Evolutionary conservation across 2,329 filamentous ascomycete species (phyloP).

Genomic region (Blumeria hordei): DNA sequence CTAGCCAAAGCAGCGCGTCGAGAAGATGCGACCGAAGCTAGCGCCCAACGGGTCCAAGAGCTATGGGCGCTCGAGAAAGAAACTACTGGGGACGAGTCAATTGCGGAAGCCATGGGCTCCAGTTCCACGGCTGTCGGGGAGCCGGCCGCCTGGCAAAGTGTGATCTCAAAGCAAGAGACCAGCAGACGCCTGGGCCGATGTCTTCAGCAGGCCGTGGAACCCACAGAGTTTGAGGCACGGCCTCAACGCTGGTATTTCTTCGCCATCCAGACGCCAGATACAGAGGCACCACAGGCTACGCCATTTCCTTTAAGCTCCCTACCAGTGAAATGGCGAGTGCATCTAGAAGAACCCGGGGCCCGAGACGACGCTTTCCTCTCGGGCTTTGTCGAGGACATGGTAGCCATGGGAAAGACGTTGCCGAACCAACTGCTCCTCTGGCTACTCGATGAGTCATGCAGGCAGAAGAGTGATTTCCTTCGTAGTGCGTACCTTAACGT

Average conservation of each 20-base stretch:
- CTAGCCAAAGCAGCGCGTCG: slow-evolving; percentile 33
- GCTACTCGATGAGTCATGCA: slow-evolving; percentile 34
- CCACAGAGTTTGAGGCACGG: slow-evolving; percentile 31
- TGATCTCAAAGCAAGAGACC: slow-evolving; percentile 17
- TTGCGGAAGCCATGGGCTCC: background rate
- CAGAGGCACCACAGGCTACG: slow-evolving; percentile 4
- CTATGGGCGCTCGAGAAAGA: slow-evolving; percentile 6
- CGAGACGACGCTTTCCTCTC: slow-evolving; percentile 36
- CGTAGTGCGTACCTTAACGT: slow-evolving; percentile 33
- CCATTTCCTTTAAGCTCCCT: slow-evolving; percentile 10
- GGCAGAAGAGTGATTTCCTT: slow-evolving; percentile 29
- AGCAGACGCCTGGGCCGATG: slow-evolving; percentile 14
- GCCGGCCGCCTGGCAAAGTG: slow-evolving; percentile 1
- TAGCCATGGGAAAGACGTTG: slow-evolving; percentile 21
- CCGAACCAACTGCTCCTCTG: slow-evolving; percentile 43
- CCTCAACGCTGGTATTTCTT: slow-evolving; percentile 36
- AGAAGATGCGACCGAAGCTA: slow-evolving; percentile 34
- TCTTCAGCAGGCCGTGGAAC: slow-evolving; percentile 29
- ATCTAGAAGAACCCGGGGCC: slow-evolving; percentile 22
- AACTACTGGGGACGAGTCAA: slow-evolving; percentile 9
- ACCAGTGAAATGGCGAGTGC: slow-evolving; percentile 7
- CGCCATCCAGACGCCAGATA: slow-evolving; percentile 7
- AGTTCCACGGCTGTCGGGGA: background rate
- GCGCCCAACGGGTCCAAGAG: slow-evolving; percentile 19
- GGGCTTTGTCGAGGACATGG: slow-evolving; percentile 33